Evolutionary conservation across 2,329 filamentous ascomycete genomes (phyloP), one percentile per base, ranked within the genome.

Genomic region (Cylindrodendrum hubeiense): DNA sequence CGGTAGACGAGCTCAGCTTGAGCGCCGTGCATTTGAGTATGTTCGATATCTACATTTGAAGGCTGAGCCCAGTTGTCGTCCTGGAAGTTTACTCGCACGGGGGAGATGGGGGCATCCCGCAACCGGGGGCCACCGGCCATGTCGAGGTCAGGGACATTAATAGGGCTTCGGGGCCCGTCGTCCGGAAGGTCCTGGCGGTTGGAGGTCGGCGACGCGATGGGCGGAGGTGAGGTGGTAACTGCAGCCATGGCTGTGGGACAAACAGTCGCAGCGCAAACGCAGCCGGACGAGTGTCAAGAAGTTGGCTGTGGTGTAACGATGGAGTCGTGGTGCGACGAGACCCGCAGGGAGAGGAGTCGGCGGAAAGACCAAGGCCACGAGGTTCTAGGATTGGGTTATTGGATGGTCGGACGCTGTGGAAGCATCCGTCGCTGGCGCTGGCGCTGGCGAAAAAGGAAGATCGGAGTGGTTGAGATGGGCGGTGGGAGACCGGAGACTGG

Each of bases 11-110:
- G 60, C 47, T 74, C 70, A 63, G 72, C 70, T 9, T 75, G 70
- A 28, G 73, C 65, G 33, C 72, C 68, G 34, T 68, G 67, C 28
- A 71, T 72, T 50, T 78, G 76, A 39, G 74, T 74, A 61, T 77
- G 74, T 73, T 88, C 85, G 63, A 90, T 84, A 68, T 83, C 81
- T 30, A 80, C 85, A 70, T 85, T 85, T 30, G 85, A 86, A 22
- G 86, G 83, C 69, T 82, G 81, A 21, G 81, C 80, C 84, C 84
- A 88, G 73, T 85, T 82, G 44, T 86, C 85, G 24, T 81, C 78
- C 53, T 85, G 84, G 60, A 86, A 84, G 71, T 86, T 87, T 58
- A 89, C 82, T 62, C 80, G 83, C 60, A 88, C 86, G 19, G 88
- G 87, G 43, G 88, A 89, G 28, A 84, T 80, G 30, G 87, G 87